Evolutionary conservation across 345 rosid species (phyloP).

Genomic region (Eucalyptus shirleyi): DNA sequence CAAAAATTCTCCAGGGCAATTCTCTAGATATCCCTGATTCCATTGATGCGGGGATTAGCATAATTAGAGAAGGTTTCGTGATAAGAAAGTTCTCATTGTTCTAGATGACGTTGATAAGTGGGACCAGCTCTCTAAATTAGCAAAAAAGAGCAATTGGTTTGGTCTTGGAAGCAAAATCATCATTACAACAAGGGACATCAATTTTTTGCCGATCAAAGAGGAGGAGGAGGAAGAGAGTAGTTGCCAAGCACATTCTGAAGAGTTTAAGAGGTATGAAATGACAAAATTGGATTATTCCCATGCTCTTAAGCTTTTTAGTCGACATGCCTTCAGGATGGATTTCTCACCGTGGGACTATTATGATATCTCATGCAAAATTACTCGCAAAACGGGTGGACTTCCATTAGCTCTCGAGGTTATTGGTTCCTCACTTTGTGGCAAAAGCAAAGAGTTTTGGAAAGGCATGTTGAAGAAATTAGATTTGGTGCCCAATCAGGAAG

Average conservation of each 20-base stretch:
- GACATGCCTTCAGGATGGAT: not conserved
- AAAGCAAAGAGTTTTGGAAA: not conserved
- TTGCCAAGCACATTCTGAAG: not conserved
- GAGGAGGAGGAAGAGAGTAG: not conserved
- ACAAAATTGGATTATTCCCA: rapidly evolving
- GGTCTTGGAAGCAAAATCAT: not conserved
- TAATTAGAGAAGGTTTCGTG: not conserved
- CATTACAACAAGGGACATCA: not conserved
- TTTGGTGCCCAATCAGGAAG: not conserved
- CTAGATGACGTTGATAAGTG: not conserved
- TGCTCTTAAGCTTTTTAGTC: not conserved
- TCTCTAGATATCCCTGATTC: not conserved
- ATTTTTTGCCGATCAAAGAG: not conserved
- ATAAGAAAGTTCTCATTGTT: not conserved
- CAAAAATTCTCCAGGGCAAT: not conserved
- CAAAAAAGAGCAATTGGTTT: not conserved
- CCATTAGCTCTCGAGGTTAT: not conserved
- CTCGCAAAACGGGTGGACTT: rapidly evolving
- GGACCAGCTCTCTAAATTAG: not conserved
- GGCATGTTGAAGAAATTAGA: not conserved
- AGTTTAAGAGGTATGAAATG: not conserved
- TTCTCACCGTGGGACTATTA: rapidly evolving
- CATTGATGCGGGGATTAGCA: not conserved
- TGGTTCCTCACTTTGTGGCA: not conserved
- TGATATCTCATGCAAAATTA: not conserved